Conservation (phyloP, 306 rosid species). For the Pyrus bretschneideri region DNA sequence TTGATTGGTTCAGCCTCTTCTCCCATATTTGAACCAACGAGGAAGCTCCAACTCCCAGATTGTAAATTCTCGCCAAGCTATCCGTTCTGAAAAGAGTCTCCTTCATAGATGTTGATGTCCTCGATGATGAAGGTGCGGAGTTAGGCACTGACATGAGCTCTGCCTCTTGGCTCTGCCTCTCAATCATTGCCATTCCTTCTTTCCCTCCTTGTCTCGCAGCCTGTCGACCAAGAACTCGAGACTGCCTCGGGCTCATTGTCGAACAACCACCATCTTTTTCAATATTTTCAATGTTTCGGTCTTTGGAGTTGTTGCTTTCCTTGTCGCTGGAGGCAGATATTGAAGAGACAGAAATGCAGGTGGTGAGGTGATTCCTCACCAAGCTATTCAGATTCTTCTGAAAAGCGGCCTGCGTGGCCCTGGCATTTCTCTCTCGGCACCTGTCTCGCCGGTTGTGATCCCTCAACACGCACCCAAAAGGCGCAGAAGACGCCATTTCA, state of each 20-base stretch:
- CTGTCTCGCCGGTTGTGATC: constrained; percentile 51
- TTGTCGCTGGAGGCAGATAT: constrained; percentile 19
- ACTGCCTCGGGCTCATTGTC: constrained; percentile 13
- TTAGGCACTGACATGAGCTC: constrained; percentile 12
- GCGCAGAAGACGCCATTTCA: constrained; percentile 47
- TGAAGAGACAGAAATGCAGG: constrained; percentile 37
- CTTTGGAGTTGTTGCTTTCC: constrained; percentile 8
- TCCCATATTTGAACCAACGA: constrained; percentile 93
- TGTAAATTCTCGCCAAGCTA: constrained; percentile 13
- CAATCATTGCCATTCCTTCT: neutral
- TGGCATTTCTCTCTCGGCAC: constrained; percentile 34
- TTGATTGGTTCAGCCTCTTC: constrained; percentile 49
- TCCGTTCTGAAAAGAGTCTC: constrained; percentile 21
- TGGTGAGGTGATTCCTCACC: constrained; percentile 47
- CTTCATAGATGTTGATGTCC: constrained; percentile 18
- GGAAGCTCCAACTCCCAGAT: constrained; percentile 67
- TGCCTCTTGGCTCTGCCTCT: constrained; percentile 14
- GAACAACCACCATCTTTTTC: constrained; percentile 1
- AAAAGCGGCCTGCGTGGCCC: constrained; percentile 29
- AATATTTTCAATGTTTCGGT: neutral
- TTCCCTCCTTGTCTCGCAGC: neutral
- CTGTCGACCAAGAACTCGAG: constrained; percentile 1
- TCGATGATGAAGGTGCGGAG: constrained; percentile 2
- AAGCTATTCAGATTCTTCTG: constrained; percentile 46
- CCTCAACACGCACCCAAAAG: constrained; percentile 62